Evolutionary conservation across 495 filamentous ascomycete species (phyloP), one percentile per base, ranked within the genome.

Genomic region (Xylaria curta): DNA sequence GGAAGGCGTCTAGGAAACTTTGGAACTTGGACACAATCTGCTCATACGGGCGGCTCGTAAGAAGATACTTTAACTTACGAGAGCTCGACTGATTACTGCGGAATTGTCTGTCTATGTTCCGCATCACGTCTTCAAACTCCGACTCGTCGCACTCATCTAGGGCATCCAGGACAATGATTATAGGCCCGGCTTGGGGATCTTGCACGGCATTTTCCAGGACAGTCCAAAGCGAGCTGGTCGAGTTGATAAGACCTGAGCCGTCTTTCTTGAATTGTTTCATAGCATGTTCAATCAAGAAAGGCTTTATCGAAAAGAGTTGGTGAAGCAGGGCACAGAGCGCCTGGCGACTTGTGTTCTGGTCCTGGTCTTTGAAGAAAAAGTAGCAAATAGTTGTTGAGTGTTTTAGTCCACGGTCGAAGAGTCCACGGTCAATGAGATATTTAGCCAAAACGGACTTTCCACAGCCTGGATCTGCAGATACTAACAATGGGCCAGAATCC

Each of bases 351-450:
- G 62, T 84, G 58, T 75, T 86, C 63, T 87, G 84, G 24, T 86
- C 80, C 12, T 77, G 74, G 46, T 88, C 86, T 65, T 89, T 89
- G 78, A 90, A 89, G 74, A 89, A 89, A 78, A 89, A 90, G 73
- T 86, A 88, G 66, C 85, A 87, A 6, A 72, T 78, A 0, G 78
- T 80, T 49, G 72, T 63, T 4, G 60, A 49, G 36, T 66, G 47
- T 0, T n/a, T n/a, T n/a, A 82, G 62, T 2, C 78, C 71, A 9
- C 78, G 38, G 59, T 89, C 83, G n/a, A n/a, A n/a, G n/a, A 82
- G 62, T 2, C 78, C 71, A 9, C 78, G 38, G 59, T 89, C 83
- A 3, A 86, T 68, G 1, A 89, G 72, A 40, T 81, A 79, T 66
- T 77, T 85, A 7, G 84, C 76, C 38, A 87, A 67, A 8, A 87